Evolutionary conservation across 2,329 filamentous ascomycete species (phyloP).

Genomic region (Sporothrix mexicana): DNA sequence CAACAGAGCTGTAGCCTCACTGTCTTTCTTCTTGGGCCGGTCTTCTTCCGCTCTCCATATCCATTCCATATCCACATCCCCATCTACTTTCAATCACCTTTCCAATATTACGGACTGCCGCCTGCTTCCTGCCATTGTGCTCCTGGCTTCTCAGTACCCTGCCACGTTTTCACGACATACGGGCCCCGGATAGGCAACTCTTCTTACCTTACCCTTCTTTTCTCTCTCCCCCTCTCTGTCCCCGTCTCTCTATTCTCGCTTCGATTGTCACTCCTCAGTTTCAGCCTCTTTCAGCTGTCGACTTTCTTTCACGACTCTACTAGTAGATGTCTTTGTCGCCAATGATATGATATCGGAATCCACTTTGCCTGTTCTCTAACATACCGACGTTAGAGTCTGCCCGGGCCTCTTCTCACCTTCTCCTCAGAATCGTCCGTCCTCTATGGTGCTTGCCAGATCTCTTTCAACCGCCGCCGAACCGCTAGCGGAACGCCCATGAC

Average conservation of each 20-base stretch:
- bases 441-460: not conserved
- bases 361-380: not conserved
- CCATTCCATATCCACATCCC: not conserved
- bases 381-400: not conserved
- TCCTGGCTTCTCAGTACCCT: too few relatives aligned
- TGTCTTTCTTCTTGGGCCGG: constrained; percentile 1
- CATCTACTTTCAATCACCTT: not conserved
- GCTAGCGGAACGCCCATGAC: constrained; percentile 11
- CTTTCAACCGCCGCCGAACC: not conserved
- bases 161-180: not conserved
- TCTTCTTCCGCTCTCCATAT: not conserved
- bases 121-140: not conserved
- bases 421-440: not conserved
- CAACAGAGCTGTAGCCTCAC: constrained; percentile 25
- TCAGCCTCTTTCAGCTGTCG: too few relatives aligned
- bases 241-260: constrained; percentile 6
- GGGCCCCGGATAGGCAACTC: not conserved
- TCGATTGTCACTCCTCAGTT: too few relatives aligned
- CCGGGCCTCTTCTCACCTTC: not conserved
- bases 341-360: not conserved
- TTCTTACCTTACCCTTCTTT: not conserved
- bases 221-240: not conserved
- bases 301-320: too few relatives aligned
- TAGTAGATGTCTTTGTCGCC: not conserved
- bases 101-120: not conserved